These are phyloP conservation scores for Panus rudis DNA, from an alignment of 768 basidiomycete species.

Conservation along the genomic window DNA sequence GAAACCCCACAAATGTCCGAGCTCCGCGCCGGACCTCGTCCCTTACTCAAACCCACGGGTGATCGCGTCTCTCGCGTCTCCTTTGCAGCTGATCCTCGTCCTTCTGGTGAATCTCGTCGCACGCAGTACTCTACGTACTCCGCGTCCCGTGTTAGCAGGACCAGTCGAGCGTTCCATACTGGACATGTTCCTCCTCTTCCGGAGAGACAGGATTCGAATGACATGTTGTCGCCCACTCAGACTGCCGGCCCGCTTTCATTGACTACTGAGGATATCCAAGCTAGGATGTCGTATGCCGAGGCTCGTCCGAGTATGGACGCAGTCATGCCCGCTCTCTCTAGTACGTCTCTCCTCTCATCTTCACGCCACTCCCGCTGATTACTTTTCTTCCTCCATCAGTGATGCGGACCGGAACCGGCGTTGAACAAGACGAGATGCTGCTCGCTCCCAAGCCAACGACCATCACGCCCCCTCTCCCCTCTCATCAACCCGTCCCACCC, in stretches of 20 bases:
- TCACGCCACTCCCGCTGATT: slow-evolving; percentile 5
- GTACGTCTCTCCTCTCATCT: slow-evolving; percentile 33
- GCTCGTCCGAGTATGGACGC: slow-evolving; percentile 43
- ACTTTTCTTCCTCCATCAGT: slow-evolving; percentile 31
- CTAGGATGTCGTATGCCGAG: slow-evolving; percentile 36
- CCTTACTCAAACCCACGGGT: slow-evolving; percentile 33
- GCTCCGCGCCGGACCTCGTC: slow-evolving; percentile 49
- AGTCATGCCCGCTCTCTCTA: slow-evolving; percentile 59
- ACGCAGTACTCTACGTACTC: slow-evolving; percentile 27
- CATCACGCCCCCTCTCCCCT: slow-evolving; percentile 29
- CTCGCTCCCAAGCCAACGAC: slow-evolving; percentile 27
- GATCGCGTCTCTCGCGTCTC: slow-evolving; percentile 59
- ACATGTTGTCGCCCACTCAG: slow-evolving; percentile 38
- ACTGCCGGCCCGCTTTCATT: slow-evolving; percentile 33
- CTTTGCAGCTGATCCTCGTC: slow-evolving; percentile 56
- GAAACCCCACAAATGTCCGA: slow-evolving; percentile 29
- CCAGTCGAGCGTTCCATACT: slow-evolving; percentile 37
- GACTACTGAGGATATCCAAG: slow-evolving; percentile 57
- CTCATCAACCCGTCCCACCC: slow-evolving; percentile 18
- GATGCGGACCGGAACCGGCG: slow-evolving; percentile 54
- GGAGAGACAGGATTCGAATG: slow-evolving; percentile 20
- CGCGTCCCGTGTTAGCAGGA: slow-evolving; percentile 4
- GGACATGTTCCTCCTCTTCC: slow-evolving; percentile 38
- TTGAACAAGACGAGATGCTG: slow-evolving; percentile 37
- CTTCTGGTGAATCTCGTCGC: slow-evolving; percentile 38